Evolutionary conservation across 768 basidiomycete species (phyloP).

Genomic region (Podaxis sp.): DNA sequence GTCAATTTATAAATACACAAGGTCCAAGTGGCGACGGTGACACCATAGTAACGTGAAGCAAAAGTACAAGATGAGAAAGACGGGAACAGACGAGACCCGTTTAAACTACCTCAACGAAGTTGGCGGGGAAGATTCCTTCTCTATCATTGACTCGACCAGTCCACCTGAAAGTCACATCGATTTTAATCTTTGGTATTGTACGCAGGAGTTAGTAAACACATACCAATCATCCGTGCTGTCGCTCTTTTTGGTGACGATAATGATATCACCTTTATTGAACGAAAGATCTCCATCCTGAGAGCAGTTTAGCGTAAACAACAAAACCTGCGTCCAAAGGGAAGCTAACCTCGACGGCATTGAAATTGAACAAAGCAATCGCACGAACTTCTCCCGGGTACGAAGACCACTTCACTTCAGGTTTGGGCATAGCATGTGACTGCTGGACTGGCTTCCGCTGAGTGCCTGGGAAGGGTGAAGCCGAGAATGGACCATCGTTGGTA

Average conservation of each 20-base stretch:
- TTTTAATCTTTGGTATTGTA: not conserved
- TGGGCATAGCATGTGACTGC: slow-evolving; percentile 34
- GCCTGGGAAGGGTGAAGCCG: slow-evolving; percentile 1
- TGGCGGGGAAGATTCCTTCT: slow-evolving; percentile 78
- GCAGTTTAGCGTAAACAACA: slow-evolving; percentile 10
- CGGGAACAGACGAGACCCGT: not conserved
- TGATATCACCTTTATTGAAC: slow-evolving; percentile 74
- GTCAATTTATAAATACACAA: not conserved
- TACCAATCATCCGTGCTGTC: slow-evolving; percentile 75
- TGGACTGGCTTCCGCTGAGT: not conserved
- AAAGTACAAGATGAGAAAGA: not conserved
- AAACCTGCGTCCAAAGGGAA: not conserved
- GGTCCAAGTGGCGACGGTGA: not conserved
- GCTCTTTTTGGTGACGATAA: slow-evolving; percentile 66
- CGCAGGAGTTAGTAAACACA: slow-evolving; percentile 16
- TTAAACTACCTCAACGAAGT: slow-evolving; percentile 70
- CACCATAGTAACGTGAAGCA: not conserved
- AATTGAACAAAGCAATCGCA: slow-evolving; percentile 74
- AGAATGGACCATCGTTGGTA: not conserved
- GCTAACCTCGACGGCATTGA: slow-evolving; percentile 67
- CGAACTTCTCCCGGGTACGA: slow-evolving; percentile 55
- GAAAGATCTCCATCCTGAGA: slow-evolving; percentile 68
- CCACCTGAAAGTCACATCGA: slow-evolving; percentile 53
- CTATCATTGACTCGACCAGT: slow-evolving; percentile 60
- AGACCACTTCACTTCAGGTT: slow-evolving; percentile 48